Conservation (phyloP, 2,329 filamentous ascomycete species). For the Arthroderma sp. region DNA sequence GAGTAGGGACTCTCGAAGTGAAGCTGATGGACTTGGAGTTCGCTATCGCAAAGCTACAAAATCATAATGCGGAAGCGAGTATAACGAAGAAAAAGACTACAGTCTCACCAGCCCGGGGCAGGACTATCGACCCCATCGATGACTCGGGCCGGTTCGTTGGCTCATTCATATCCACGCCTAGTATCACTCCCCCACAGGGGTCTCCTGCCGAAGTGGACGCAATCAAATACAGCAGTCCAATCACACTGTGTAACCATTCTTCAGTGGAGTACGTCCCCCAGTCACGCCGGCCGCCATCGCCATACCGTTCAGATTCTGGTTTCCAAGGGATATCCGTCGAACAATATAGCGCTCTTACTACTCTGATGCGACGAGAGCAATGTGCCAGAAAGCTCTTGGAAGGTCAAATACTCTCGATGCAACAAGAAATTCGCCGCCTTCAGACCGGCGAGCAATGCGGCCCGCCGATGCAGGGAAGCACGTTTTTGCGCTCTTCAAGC, state of each 20-base stretch:
- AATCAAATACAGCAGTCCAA: conserved; percentile 24
- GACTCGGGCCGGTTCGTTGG: conserved; percentile 8
- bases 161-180: conserved; percentile 10
- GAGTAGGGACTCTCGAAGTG: conserved; percentile 39
- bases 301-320: conserved; percentile 24
- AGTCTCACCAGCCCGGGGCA: background rate
- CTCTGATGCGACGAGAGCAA: conserved; percentile 36
- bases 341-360: conserved; percentile 37
- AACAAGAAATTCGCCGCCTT: conserved; percentile 30
- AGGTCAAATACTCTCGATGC: conserved; percentile 32
- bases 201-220: conserved; percentile 21
- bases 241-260: conserved; percentile 17
- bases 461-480: conserved; percentile 23
- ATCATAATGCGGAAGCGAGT: background rate
- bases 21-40: conserved; percentile 41
- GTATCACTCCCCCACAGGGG: conserved; percentile 11
- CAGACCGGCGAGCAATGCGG: conserved; percentile 22
- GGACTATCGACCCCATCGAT: background rate
- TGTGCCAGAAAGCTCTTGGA: conserved; percentile 36
- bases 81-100: background rate
- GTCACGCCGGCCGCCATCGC: conserved; percentile 22
- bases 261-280: conserved; percentile 19
- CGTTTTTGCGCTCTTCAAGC: conserved; percentile 19
- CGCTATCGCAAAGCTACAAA: conserved; percentile 38
- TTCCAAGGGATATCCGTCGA: conserved; percentile 32